Conservation (phyloP, 768 basidiomycete genomes). For the Termitomyces sp. region DNA sequence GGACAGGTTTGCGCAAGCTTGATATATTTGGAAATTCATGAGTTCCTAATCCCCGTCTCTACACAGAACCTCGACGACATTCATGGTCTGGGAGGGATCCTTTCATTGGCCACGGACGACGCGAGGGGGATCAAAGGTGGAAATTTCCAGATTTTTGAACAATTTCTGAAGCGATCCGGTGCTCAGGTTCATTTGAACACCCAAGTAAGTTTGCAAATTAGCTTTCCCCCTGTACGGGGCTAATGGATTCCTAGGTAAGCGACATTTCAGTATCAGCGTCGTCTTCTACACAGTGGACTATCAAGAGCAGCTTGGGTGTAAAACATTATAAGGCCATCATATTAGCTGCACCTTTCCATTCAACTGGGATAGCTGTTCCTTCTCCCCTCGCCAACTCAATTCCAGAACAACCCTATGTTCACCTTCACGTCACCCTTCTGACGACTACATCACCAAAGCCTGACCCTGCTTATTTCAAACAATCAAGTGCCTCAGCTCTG, state of each 20-base stretch:
- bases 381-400: conserved; percentile 46
- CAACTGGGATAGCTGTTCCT: conserved; percentile 54
- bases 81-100: conserved; percentile 72
- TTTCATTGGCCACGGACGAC: conserved; percentile 67
- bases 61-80: conserved; percentile 61
- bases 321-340: conserved; percentile 70
- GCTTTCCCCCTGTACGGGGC: not conserved
- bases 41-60: not conserved
- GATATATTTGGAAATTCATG: not conserved
- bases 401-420: conserved; percentile 72
- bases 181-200: conserved; percentile 74
- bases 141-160: conserved; percentile 81
- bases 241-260: conserved; percentile 38
- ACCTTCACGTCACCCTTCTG: conserved; percentile 85
- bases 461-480: conserved; percentile 67
- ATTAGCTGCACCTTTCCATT: conserved; percentile 84
- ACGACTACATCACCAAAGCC: conserved; percentile 67
- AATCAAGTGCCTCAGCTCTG: conserved; percentile 37
- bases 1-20: conserved; percentile 50
- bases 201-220: conserved; percentile 37
- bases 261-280: conserved; percentile 44
- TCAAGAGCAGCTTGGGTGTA: conserved; percentile 46
- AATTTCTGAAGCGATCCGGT: conserved; percentile 67
- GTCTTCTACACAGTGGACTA: conserved; percentile 45
- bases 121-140: conserved; percentile 72